Evolutionary conservation across 192 early-diverging fungal genomes (phyloP).

Genomic region (Thamnidium elegans): DNA sequence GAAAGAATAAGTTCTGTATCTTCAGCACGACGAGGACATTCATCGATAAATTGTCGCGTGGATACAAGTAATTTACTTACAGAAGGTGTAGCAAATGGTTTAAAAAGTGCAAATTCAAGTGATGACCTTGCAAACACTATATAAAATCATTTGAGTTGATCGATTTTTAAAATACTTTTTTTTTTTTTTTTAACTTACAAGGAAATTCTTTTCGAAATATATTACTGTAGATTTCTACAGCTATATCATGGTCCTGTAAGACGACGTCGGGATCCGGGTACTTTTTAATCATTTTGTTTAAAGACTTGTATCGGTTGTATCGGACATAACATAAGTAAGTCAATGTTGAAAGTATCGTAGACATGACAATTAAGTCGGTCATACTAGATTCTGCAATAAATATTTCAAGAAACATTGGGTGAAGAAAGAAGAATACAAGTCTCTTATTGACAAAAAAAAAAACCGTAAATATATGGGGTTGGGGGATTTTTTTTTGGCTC

Average conservation of each 20-base stretch:
- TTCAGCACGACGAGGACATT: constrained; percentile 29
- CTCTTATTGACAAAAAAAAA: too few species aligned
- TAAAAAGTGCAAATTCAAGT: constrained; percentile 42
- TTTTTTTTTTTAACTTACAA: constrained; percentile 13
- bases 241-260: constrained; percentile 27
- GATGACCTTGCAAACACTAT: constrained; percentile 23
- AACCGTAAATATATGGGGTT: too few species aligned
- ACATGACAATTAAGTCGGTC: too few species aligned
- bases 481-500: too few species aligned
- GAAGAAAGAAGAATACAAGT: not conserved
- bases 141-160: not conserved
- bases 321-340: constrained; percentile 34
- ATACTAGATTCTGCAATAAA: too few species aligned
- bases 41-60: constrained; percentile 28
- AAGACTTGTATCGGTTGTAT: constrained; percentile 31
- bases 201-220: constrained; percentile 37
- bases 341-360: too few species aligned
- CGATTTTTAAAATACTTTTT: not conserved
- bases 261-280: constrained; percentile 42
- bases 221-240: constrained; percentile 24
- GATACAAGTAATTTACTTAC: constrained; percentile 38
- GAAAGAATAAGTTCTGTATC: constrained; percentile 38
- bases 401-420: too few species aligned
- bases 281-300: constrained; percentile 29
- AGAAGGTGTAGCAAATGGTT: constrained; percentile 41